Percentiles rank a stretch among this genome's conserved stretches.
These are phyloP conservation scores for Alternaria novae-zelandiae DNA, from an alignment of 2,329 filamentous ascomycete genomes.

Conservation along the genomic window DNA sequence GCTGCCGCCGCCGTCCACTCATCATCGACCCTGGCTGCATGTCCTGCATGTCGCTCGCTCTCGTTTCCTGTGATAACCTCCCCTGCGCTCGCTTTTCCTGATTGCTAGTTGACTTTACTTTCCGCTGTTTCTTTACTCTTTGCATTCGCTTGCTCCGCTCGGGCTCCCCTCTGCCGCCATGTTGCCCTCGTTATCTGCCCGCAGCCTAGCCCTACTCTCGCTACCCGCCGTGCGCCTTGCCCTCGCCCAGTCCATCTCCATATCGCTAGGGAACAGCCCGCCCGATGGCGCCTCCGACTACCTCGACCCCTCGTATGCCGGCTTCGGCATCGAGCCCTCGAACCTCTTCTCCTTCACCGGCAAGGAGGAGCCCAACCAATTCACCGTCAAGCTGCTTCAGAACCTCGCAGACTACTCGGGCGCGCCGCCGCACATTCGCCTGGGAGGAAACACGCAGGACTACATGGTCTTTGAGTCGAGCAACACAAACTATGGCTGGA, in stretches of 20 bases:
- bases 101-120: slow-evolving; percentile 6
- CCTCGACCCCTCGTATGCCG: slow-evolving; percentile 55
- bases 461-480: slow-evolving; percentile 55
- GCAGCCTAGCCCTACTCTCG: slow-evolving; percentile 24
- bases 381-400: slow-evolving; percentile 57
- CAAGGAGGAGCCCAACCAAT: slow-evolving; percentile 48
- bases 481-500: slow-evolving; percentile 48
- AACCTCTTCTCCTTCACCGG: slow-evolving; percentile 61
- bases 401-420: slow-evolving; percentile 59
- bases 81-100: slow-evolving; percentile 1
- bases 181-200: slow-evolving; percentile 27
- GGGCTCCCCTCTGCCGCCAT: slow-evolving; percentile 16
- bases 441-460: slow-evolving; percentile 61
- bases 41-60: not conserved
- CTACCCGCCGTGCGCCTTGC: slow-evolving; percentile 14
- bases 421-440: slow-evolving; percentile 56
- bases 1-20: not conserved
- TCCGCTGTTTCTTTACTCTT: not conserved
- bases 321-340: slow-evolving; percentile 61
- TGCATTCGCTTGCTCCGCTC: not conserved
- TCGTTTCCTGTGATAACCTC: slow-evolving; percentile 4
- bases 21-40: slow-evolving; percentile 5
- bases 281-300: slow-evolving; percentile 40
- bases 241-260: slow-evolving; percentile 41
- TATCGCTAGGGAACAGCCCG: slow-evolving; percentile 39